Percentiles rank a stretch among this genome's conserved stretches.
These are phyloP conservation scores for Coccomyxa sp. DNA, from an alignment of 139 green algal species.

Conservation along the genomic window DNA sequence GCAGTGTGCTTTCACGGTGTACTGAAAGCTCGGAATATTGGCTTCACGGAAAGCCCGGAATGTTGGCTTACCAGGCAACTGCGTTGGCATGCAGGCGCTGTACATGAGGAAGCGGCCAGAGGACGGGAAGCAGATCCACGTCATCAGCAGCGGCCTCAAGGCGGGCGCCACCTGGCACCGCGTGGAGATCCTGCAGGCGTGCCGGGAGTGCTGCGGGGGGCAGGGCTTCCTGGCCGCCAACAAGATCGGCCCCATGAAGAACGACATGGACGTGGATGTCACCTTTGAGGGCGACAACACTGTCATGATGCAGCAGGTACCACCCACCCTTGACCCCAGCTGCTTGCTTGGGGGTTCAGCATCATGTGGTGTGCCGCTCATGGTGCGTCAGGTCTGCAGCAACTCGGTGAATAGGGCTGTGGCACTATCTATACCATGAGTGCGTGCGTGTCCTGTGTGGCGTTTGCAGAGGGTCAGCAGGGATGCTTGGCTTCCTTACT, in stretches of 20 bases:
- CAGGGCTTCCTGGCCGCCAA: constrained; percentile 74
- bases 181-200: constrained; percentile 66
- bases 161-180: constrained; percentile 81
- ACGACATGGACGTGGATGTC: constrained; percentile 84
- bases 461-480: too few relatives aligned
- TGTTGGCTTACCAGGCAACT: too few relatives aligned
- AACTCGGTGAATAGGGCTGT: neutral
- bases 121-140: constrained; percentile 74
- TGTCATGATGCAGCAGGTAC: constrained; percentile 89
- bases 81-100: constrained; percentile 20
- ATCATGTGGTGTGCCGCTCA: neutral
- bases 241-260: constrained; percentile 79
- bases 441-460: too few relatives aligned
- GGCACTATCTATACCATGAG: neutral
- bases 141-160: constrained; percentile 79
- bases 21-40: too few relatives aligned
- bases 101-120: constrained; percentile 24
- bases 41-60: too few relatives aligned
- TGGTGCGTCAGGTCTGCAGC: neutral
- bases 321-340: neutral
- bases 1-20: too few relatives aligned
- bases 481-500: neutral
- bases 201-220: constrained; percentile 77
- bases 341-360: neutral
- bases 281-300: constrained; percentile 95